Conservation (phyloP, 495 filamentous ascomycete genomes). For the Aspergillus heteromorphus region DNA sequence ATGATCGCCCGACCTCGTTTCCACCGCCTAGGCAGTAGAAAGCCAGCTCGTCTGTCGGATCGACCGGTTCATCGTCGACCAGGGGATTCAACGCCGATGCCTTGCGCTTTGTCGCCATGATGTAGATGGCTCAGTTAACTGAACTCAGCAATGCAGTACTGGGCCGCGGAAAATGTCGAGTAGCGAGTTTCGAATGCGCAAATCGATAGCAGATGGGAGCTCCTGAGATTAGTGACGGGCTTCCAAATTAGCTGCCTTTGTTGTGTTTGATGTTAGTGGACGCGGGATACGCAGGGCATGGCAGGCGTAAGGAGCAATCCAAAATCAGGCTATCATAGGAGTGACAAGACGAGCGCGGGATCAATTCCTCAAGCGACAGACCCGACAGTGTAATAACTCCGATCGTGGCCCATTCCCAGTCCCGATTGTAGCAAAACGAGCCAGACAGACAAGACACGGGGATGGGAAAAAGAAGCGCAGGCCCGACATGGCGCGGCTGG, state of each 20-base stretch:
- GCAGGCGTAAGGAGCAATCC: conserved; percentile 2
- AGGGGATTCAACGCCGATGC: conserved; percentile 58
- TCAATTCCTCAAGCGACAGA: neutral
- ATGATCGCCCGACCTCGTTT: conserved; percentile 94
- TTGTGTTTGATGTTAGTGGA: conserved; percentile 1
- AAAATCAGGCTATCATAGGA: neutral
- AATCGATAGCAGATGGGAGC: neutral
- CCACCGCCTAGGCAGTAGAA: conserved; percentile 92
- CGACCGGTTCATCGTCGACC: conserved; percentile 61
- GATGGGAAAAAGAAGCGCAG: conserved; percentile 6
- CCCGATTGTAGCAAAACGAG: neutral
- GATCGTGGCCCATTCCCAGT: neutral
- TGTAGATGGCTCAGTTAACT: neutral
- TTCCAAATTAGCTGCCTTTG: neutral
- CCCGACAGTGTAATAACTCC: neutral
- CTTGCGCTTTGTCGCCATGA: conserved; percentile 74
- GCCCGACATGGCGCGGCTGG: neutral
- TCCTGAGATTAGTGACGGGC: neutral
- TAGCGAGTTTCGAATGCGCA: neutral
- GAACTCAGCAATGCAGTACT: neutral
- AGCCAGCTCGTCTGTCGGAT: conserved; percentile 80
- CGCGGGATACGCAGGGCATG: conserved; percentile 9
- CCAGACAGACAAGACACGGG: neutral
- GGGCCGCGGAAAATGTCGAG: neutral
- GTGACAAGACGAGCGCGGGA: neutral